A percentile compares a stretch with the other conserved stretches of the same genome.
These are phyloP conservation scores for Solanum chmielewskii DNA, from an alignment of 257 asterid genomes.

Conservation along the genomic window DNA sequence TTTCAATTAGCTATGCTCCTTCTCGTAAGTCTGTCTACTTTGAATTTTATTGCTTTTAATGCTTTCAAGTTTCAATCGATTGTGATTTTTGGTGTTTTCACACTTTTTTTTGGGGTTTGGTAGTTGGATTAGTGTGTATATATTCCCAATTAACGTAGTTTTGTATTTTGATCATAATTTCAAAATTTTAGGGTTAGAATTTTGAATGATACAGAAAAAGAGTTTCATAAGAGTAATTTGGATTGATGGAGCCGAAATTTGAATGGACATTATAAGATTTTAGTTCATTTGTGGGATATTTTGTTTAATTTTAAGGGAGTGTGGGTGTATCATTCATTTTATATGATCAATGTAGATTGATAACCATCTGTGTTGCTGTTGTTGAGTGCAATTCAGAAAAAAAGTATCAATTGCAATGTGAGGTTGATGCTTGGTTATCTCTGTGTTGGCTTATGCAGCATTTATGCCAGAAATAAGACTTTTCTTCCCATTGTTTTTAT, in stretches of 20 bases:
- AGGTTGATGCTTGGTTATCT: not conserved
- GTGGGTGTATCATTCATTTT: too few species aligned
- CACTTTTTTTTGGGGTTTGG: not conserved
- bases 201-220: not conserved
- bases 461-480: not conserved
- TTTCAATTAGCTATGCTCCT: conserved; percentile 53
- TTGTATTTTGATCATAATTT: not conserved
- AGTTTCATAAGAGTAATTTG: not conserved
- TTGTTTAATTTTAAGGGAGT: not conserved
- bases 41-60: not conserved
- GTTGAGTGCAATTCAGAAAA: not conserved
- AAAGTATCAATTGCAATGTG: not conserved
- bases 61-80: not conserved
- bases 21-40: conserved; percentile 57
- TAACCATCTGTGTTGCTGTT: not conserved
- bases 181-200: not conserved
- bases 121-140: not conserved
- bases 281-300: not conserved
- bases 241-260: not conserved
- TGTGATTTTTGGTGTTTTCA: not conserved
- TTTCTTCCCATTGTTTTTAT: not conserved
- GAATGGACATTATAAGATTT: not conserved
- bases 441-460: too few species aligned
- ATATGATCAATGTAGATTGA: not conserved
- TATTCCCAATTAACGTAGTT: not conserved